Evolutionary conservation across 768 basidiomycete species (phyloP).

Genomic region (Zangia roseola): DNA sequence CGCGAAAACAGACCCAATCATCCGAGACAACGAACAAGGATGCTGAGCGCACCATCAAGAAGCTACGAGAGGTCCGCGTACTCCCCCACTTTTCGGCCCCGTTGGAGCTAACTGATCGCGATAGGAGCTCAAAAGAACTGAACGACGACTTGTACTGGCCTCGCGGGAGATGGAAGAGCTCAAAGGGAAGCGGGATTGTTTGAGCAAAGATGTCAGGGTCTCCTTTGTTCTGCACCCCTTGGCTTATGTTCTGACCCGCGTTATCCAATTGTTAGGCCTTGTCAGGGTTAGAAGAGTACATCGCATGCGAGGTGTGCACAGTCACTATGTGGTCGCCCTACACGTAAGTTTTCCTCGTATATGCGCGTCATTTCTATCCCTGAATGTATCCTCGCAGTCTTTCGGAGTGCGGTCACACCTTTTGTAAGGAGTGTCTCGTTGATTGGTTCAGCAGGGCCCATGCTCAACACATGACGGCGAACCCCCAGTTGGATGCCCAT

Average conservation of each 20-base stretch:
- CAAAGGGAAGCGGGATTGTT: conserved; percentile 6
- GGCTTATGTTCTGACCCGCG: background rate
- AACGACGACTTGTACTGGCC: conserved; percentile 6
- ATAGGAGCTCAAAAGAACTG: conserved; percentile 22
- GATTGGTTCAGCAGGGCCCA: conserved; percentile 53
- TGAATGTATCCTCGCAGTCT: conserved; percentile 40
- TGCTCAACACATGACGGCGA: conserved; percentile 43
- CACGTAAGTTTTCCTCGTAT: conserved; percentile 42
- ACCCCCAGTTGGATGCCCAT: conserved; percentile 45
- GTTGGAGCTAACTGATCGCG: background rate
- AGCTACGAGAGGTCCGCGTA: conserved; percentile 45
- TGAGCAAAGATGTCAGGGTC: conserved; percentile 7
- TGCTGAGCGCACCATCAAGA: conserved; percentile 42
- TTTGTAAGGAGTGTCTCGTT: conserved; percentile 59
- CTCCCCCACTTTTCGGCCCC: background rate
- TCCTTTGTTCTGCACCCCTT: background rate
- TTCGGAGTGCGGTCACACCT: conserved; percentile 67
- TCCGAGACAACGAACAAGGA: conserved; percentile 12
- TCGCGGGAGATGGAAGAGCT: conserved; percentile 22
- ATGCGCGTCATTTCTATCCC: background rate
- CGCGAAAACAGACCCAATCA: conserved; percentile 17
- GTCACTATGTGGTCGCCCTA: conserved; percentile 65
- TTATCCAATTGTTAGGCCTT: conserved; percentile 36
- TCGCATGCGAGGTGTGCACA: conserved; percentile 66
- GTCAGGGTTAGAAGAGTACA: conserved; percentile 49